These are phyloP conservation scores for Saturnispora saitoi DNA, from an alignment of 805 yeast species.

Conservation along the genomic window DNA sequence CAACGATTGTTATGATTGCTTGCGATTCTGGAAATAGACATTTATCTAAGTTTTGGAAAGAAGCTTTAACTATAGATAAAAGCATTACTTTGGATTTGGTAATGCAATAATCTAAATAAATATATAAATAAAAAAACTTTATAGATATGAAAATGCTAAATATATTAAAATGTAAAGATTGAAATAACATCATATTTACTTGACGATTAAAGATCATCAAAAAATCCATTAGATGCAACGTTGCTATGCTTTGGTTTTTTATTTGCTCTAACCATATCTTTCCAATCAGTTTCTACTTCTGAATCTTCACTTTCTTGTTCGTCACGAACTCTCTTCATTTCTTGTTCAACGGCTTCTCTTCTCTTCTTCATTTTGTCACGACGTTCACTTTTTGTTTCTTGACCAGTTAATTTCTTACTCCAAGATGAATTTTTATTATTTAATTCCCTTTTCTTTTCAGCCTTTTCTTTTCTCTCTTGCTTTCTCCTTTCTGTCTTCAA, in stretches of 20 bases:
- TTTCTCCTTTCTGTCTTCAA: conserved; percentile 38
- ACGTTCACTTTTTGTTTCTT: conserved; percentile 53
- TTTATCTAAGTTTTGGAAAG: conserved; percentile 85
- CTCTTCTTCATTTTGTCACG: conserved; percentile 60
- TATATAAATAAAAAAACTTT: background rate
- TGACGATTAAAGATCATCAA: conserved; percentile 42
- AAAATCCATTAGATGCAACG: conserved; percentile 43
- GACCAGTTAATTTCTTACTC: conserved; percentile 62
- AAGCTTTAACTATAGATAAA: conserved; percentile 37
- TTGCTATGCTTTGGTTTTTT: conserved; percentile 45
- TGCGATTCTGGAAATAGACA: conserved; percentile 93
- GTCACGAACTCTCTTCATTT: conserved; percentile 34
- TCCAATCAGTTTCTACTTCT: conserved; percentile 72
- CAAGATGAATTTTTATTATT: conserved; percentile 60
- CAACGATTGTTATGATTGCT: conserved; percentile 70
- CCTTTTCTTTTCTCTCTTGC: conserved; percentile 30
- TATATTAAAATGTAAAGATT: too few relatives aligned
- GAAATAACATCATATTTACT: too few relatives aligned
- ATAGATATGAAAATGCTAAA: background rate
- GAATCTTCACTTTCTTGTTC: conserved; percentile 32
- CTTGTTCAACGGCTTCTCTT: conserved; percentile 58
- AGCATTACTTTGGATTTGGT: conserved; percentile 32
- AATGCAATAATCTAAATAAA: conserved; percentile 18
- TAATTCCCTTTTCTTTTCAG: conserved; percentile 36
- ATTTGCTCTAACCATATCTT: conserved; percentile 58